Conservation (phyloP, 495 filamentous ascomycete species). For the Hyaloscypha bicolor region DNA sequence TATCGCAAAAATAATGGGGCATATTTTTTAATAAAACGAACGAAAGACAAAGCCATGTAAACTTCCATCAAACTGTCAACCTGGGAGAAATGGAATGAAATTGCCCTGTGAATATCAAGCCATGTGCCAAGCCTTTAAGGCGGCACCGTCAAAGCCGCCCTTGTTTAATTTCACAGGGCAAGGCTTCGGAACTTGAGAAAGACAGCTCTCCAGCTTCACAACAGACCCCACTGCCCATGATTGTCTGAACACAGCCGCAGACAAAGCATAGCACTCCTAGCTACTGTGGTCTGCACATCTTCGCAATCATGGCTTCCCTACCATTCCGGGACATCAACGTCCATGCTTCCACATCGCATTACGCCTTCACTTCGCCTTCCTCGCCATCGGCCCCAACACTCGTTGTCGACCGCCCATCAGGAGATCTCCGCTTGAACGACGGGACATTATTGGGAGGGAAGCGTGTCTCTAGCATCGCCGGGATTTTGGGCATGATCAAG, state of each 20-base stretch:
- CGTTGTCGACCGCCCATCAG: conserved; percentile 88
- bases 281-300: conserved; percentile 1
- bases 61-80: too few relatives aligned
- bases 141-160: neutral
- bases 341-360: conserved; percentile 85
- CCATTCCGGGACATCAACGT: conserved; percentile 97
- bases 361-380: conserved; percentile 95
- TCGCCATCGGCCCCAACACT: conserved; percentile 85
- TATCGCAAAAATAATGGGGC: too few relatives aligned
- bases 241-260: neutral
- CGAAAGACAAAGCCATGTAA: too few relatives aligned
- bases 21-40: too few relatives aligned
- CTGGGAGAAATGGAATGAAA: too few relatives aligned
- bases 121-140: neutral
- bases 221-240: neutral
- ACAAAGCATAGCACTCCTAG: neutral
- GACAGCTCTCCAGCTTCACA: neutral
- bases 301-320: conserved; percentile 60
- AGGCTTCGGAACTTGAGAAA: conserved; percentile 4
- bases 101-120: neutral
- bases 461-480: conserved; percentile 89
- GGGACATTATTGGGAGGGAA: conserved; percentile 71
- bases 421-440: conserved; percentile 84
- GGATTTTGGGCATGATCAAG: conserved; percentile 89
- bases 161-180: conserved; percentile 8